Percentiles rank a stretch among this genome's conserved stretches.
These are phyloP conservation scores for Aureobasidium sp. DNA, from an alignment of 2,329 filamentous ascomycete species.

Conservation along the genomic window DNA sequence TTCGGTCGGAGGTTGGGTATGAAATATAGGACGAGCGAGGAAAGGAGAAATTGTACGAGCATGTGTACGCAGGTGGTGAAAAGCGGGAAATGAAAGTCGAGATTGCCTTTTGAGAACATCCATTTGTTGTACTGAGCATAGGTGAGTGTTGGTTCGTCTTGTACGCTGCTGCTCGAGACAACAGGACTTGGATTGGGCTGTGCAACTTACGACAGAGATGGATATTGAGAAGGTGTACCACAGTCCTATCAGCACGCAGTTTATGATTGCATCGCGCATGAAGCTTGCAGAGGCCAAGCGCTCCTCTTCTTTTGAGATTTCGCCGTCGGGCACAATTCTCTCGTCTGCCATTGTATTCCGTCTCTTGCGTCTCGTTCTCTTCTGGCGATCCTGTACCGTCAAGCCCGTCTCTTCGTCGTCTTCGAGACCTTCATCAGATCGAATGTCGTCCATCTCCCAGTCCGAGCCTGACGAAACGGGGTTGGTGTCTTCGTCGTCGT, in stretches of 20 bases:
- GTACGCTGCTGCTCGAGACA: too few species aligned
- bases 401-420: conserved; percentile 88
- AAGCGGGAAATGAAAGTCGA: conserved; percentile 88
- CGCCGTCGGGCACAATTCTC: conserved; percentile 52
- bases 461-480: conserved; percentile 37
- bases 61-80: conserved; percentile 95
- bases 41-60: conserved; percentile 81
- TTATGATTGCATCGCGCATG: conserved; percentile 58
- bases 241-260: conserved; percentile 69
- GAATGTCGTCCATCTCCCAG: conserved; percentile 48
- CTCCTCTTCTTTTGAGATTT: conserved; percentile 60
- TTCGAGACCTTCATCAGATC: conserved; percentile 58
- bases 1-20: conserved; percentile 63
- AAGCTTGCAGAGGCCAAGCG: conserved; percentile 68
- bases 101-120: conserved; percentile 85
- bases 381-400: conserved; percentile 61
- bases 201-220: conserved; percentile 70
- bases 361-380: conserved; percentile 55
- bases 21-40: conserved; percentile 68
- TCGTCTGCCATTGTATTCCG: conserved; percentile 62
- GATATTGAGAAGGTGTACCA: conserved; percentile 91
- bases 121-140: conserved; percentile 84
- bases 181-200: too few species aligned
- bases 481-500: conserved; percentile 23
- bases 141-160: neutral